Conservation (phyloP, 768 basidiomycete species). For the Macrolepiota albuminosa region DNA sequence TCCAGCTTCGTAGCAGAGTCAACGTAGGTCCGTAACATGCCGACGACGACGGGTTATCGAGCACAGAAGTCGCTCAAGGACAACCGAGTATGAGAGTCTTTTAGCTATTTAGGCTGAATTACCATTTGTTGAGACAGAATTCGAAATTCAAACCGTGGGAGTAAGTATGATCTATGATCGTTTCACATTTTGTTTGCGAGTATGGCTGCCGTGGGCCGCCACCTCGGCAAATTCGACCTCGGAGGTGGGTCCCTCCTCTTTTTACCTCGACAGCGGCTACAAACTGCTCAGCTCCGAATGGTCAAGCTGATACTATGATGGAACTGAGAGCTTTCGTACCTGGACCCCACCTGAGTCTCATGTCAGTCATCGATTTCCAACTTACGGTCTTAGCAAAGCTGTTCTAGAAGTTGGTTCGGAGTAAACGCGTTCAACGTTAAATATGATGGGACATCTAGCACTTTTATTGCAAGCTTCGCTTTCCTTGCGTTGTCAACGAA, state of each 20-base stretch:
- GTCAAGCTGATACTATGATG: constrained; percentile 6
- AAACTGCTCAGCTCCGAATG: constrained; percentile 4
- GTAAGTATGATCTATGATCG: background rate
- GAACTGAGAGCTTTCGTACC: background rate
- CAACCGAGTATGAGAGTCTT: background rate
- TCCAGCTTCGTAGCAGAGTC: background rate
- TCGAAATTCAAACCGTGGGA: background rate
- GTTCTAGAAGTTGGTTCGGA: constrained; percentile 7
- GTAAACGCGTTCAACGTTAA: constrained; percentile 8
- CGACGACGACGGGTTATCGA: background rate
- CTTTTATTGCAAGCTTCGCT: background rate
- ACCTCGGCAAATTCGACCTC: background rate
- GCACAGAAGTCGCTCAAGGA: background rate
- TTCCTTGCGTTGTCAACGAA: constrained; percentile 5
- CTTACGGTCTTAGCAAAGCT: background rate
- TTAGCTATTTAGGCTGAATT: background rate
- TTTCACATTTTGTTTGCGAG: background rate
- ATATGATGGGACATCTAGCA: constrained; percentile 3
- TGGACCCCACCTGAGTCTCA: constrained; percentile 13
- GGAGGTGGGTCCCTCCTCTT: background rate
- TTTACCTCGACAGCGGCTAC: background rate
- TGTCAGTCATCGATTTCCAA: constrained; percentile 2
- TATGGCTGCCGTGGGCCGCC: background rate
- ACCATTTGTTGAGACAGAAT: too few relatives aligned
- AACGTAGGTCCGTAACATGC: background rate